phyloP scores from a whole-genome alignment of 2,329 filamentous ascomycete species.

The Fusarium coffeatum region DNA sequence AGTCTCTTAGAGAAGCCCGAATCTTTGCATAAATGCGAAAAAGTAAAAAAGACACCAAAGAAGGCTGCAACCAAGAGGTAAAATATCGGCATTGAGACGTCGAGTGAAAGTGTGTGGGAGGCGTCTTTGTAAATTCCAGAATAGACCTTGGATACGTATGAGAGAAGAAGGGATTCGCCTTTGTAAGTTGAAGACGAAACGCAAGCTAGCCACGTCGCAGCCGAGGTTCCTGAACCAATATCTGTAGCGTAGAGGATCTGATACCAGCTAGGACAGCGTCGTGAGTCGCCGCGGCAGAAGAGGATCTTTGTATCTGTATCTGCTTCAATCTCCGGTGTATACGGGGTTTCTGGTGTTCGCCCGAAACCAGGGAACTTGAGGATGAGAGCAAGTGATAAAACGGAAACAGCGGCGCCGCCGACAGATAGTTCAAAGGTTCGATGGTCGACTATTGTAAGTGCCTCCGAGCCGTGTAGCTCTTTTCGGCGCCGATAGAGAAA shows the following conservation, averaged over 20 bases:
- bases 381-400: slow-evolving; percentile 15
- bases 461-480: not conserved
- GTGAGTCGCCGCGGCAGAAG: slow-evolving; percentile 11
- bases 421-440: slow-evolving; percentile 19
- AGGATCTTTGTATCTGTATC: not conserved
- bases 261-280: slow-evolving; percentile 19
- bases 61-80: not conserved
- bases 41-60: not conserved
- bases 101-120: fast-evolving
- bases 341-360: not conserved
- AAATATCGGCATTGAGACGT: not conserved
- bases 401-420: slow-evolving; percentile 7
- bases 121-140: not conserved
- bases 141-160: fast-evolving
- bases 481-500: slow-evolving; percentile 13
- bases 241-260: slow-evolving; percentile 1
- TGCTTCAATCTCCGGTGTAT: not conserved
- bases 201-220: not conserved
- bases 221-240: slow-evolving; percentile 5
- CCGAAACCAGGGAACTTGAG: slow-evolving; percentile 16
- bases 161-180: not conserved
- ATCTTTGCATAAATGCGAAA: fast-evolving
- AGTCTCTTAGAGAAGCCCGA: not conserved
- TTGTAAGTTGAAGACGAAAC: slow-evolving; percentile 6
- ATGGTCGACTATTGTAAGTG: slow-evolving; percentile 15